Evolutionary conservation across 2,329 filamentous ascomycete genomes (phyloP).

Genomic region (Ramularia collo-cygni): DNA sequence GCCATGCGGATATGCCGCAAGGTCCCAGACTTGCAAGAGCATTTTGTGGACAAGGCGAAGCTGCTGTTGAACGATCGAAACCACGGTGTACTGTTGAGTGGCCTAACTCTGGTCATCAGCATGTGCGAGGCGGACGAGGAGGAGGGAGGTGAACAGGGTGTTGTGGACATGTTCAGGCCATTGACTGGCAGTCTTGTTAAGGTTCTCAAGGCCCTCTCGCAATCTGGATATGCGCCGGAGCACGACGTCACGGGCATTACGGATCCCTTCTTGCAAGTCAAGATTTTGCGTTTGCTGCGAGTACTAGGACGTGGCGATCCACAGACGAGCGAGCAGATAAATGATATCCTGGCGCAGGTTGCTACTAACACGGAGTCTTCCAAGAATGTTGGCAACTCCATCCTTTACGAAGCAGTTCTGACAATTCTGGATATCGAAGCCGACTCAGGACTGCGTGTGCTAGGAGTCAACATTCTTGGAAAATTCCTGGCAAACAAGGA

Average conservation of each 20-base stretch:
- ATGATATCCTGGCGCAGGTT: constrained; percentile 87
- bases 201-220: constrained; percentile 84
- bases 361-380: constrained; percentile 96
- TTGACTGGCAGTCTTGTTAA: constrained; percentile 80
- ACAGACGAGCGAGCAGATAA: constrained; percentile 91
- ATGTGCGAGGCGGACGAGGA: constrained; percentile 93
- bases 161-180: constrained; percentile 84
- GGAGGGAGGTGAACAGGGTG: constrained; percentile 80
- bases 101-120: constrained; percentile 81
- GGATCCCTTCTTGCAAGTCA: constrained; percentile 90
- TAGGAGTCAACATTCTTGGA: constrained; percentile 96
- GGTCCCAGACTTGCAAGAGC: constrained; percentile 92
- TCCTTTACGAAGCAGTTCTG: constrained; percentile 92
- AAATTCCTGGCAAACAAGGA: constrained; percentile 98
- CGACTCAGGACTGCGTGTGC: constrained; percentile 84
- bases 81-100: constrained; percentile 89
- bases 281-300: constrained; percentile 79
- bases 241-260: constrained; percentile 98
- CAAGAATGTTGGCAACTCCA: constrained; percentile 98
- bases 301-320: constrained; percentile 81
- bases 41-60: constrained; percentile 92
- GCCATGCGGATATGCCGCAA: constrained; percentile 98
- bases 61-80: constrained; percentile 85
- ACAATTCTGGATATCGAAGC: constrained; percentile 98
- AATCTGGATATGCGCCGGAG: constrained; percentile 93